Conservation (phyloP, 495 filamentous ascomycete genomes). For the Trichoderma parareesei region DNA sequence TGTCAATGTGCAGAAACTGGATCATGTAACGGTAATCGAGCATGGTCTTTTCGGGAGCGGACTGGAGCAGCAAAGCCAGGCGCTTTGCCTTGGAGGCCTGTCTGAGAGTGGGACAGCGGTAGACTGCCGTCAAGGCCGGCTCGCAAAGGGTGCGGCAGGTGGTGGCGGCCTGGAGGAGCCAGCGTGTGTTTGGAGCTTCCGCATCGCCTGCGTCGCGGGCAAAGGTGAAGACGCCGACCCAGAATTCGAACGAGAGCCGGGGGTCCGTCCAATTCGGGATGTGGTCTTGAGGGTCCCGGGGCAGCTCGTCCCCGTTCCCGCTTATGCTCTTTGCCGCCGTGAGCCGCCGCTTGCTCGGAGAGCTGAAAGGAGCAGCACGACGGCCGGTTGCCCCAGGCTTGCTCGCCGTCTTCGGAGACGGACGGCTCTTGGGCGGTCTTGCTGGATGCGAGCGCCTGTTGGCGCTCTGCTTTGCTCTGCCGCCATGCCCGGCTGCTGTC, state of each 20-base stretch:
- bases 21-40: conserved; percentile 53
- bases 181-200: conserved; percentile 26
- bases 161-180: conserved; percentile 47
- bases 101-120: conserved; percentile 44
- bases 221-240: conserved; percentile 54
- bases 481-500: background rate
- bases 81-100: background rate
- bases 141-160: conserved; percentile 54
- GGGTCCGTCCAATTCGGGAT: conserved; percentile 8
- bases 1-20: conserved; percentile 56
- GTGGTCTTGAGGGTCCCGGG: too few species aligned
- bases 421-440: background rate
- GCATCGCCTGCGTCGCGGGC: conserved; percentile 50
- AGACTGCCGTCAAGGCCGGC: conserved; percentile 58
- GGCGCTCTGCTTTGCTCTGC: background rate
- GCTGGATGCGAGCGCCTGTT: background rate
- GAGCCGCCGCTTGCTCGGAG: background rate
- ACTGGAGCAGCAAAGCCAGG: background rate
- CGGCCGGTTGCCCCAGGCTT: background rate
- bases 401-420: background rate
- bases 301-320: too few species aligned
- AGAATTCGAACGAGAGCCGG: conserved; percentile 52
- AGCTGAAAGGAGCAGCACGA: background rate
- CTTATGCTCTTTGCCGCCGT: background rate
- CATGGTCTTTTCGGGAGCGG: conserved; percentile 12